Conservation (phyloP, 2,329 filamentous ascomycete genomes). For the Cordyceps farinosa region DNA sequence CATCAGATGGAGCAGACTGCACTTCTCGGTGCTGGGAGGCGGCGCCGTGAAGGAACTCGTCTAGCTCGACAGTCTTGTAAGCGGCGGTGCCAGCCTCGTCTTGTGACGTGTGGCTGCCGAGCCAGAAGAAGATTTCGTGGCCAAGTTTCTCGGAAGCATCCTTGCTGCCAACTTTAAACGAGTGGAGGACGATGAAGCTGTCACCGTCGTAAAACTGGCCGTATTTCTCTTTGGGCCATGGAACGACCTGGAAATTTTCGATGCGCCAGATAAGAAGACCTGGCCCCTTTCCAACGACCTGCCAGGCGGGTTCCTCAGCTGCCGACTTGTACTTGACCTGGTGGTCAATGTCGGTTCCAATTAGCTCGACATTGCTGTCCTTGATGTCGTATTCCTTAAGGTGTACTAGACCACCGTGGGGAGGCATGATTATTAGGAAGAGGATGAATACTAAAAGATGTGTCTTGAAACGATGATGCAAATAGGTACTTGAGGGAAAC, state of each 20-base stretch:
- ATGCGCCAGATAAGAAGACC: constrained; percentile 64
- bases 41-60: constrained; percentile 60
- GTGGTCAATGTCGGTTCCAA: constrained; percentile 62
- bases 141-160: constrained; percentile 43
- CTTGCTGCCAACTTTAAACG: constrained; percentile 49
- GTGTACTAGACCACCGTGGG: constrained; percentile 59
- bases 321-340: constrained; percentile 65
- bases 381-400: constrained; percentile 63
- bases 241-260: constrained; percentile 61
- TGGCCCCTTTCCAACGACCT: constrained; percentile 48
- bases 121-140: constrained; percentile 69
- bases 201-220: constrained; percentile 65
- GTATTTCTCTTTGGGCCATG: constrained; percentile 54
- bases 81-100: constrained; percentile 67
- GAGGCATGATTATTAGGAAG: constrained; percentile 47
- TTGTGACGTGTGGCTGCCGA: constrained; percentile 61
- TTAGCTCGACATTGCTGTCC: constrained; percentile 65
- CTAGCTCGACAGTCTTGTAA: constrained; percentile 68
- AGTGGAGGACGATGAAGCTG: constrained; percentile 63
- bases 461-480: background rate
- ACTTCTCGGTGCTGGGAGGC: constrained; percentile 65
- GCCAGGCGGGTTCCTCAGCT: constrained; percentile 63
- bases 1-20: constrained; percentile 55
- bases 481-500: background rate
- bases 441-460: background rate